Evolutionary conservation across 352 stramenopile species (phyloP).

Genomic region (Globisporangium paddicum): DNA sequence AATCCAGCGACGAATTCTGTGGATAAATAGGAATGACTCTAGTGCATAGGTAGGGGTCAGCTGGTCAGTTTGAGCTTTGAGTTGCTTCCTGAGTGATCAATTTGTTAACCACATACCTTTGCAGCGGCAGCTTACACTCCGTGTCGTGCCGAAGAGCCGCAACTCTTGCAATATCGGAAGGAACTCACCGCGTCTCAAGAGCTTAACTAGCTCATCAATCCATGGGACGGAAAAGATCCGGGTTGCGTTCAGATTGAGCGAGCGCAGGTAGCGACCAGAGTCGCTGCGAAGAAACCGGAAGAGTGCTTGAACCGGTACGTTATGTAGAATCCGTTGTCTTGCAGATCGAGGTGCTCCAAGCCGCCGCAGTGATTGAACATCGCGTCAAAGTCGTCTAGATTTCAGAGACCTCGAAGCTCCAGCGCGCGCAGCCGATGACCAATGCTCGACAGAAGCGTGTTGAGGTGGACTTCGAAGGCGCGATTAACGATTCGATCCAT

Average conservation of each 20-base stretch:
- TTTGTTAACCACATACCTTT: background rate
- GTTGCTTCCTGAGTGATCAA: background rate
- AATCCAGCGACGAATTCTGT: too few relatives aligned
- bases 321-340: background rate
- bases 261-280: background rate
- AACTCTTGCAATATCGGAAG: background rate
- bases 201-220: background rate
- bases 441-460: background rate
- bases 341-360: background rate
- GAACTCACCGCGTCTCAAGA: background rate
- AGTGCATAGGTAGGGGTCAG: background rate
- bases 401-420: background rate
- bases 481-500: too few relatives aligned
- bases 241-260: background rate
- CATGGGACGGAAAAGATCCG: too few relatives aligned
- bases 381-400: background rate
- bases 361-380: background rate
- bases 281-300: background rate
- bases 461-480: background rate
- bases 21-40: too few relatives aligned
- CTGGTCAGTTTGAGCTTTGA: background rate
- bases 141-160: background rate
- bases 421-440: background rate
- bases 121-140: background rate
- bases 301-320: background rate